Evolutionary conservation across 1,139 yeast genomes (phyloP).

Genomic region (Geotrichum cucujoidarum): DNA sequence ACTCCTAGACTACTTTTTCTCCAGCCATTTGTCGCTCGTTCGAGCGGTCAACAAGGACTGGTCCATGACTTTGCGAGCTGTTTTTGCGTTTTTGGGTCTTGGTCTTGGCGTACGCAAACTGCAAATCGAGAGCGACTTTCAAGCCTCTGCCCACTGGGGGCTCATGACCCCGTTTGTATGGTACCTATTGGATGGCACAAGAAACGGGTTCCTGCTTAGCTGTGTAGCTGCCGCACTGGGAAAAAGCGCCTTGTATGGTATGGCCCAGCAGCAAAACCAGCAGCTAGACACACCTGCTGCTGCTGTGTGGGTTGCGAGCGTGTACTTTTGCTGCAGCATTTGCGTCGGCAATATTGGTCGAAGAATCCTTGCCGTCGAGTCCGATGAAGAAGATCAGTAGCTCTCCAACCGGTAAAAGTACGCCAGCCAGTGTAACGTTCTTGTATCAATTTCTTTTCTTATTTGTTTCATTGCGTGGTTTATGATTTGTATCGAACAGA

Average conservation of each 20-base stretch:
- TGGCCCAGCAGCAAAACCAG: conserved; percentile 3
- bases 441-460: too few species aligned
- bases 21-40: conserved; percentile 30
- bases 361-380: conserved; percentile 35
- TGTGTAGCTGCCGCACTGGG: conserved; percentile 32
- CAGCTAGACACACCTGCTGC: too few species aligned
- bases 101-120: conserved; percentile 77
- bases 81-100: conserved; percentile 75
- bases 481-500: too few species aligned
- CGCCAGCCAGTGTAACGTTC: too few species aligned
- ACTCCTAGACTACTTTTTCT: conserved; percentile 48
- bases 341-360: conserved; percentile 72
- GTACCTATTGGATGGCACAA: conserved; percentile 72
- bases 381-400: neutral
- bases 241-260: conserved; percentile 28
- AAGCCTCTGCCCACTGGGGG: conserved; percentile 72
- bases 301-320: conserved; percentile 50
- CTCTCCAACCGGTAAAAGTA: too few species aligned
- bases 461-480: too few species aligned
- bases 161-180: conserved; percentile 73
- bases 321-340: conserved; percentile 62
- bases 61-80: conserved; percentile 51
- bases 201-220: conserved; percentile 50
- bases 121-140: conserved; percentile 35
- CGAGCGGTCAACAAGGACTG: conserved; percentile 35